Evolutionary conservation across 306 rosid genomes (phyloP).

Genomic region (Boehmeria nivea): DNA sequence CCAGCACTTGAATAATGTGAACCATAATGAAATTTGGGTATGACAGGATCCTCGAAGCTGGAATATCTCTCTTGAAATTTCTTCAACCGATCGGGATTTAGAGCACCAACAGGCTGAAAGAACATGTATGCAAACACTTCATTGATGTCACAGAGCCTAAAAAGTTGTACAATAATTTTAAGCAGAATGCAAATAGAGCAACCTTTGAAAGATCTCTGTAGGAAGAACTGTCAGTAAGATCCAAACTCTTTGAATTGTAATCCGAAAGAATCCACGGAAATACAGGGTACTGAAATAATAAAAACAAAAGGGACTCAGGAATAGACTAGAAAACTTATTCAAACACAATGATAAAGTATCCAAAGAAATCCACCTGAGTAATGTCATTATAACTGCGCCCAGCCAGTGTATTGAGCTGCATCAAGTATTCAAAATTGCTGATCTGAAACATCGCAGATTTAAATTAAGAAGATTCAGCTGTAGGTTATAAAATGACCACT

Average conservation of each 20-base stretch:
- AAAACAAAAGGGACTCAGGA: constrained; percentile 20
- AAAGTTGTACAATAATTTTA: constrained; percentile 16
- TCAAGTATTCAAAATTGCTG: constrained; percentile 95
- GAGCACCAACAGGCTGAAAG: constrained; percentile 87
- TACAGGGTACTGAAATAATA: constrained; percentile 75
- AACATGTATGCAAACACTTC: constrained; percentile 17
- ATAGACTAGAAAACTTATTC: constrained; percentile 17
- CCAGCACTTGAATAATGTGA: constrained; percentile 99
- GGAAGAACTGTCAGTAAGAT: constrained; percentile 79
- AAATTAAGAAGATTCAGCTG: not conserved
- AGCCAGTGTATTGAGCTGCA: constrained; percentile 98
- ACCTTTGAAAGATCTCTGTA: constrained; percentile 97
- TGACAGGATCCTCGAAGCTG: constrained; percentile 89
- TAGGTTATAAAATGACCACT: not conserved
- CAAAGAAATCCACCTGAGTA: constrained; percentile 68
- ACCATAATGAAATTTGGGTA: constrained; percentile 95
- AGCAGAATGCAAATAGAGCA: constrained; percentile 22
- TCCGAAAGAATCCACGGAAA: constrained; percentile 98
- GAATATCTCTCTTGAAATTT: constrained; percentile 89
- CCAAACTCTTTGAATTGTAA: constrained; percentile 76
- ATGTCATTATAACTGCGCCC: constrained; percentile 98
- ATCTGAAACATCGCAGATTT: constrained; percentile 53
- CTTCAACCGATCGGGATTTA: constrained; percentile 69
- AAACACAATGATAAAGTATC: constrained; percentile 12
- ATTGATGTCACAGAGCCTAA: not conserved